Evolutionary conservation across 768 basidiomycete genomes (phyloP), one percentile per base, ranked within the genome.

Genomic region (Pleurotus salmoneostramineus): DNA sequence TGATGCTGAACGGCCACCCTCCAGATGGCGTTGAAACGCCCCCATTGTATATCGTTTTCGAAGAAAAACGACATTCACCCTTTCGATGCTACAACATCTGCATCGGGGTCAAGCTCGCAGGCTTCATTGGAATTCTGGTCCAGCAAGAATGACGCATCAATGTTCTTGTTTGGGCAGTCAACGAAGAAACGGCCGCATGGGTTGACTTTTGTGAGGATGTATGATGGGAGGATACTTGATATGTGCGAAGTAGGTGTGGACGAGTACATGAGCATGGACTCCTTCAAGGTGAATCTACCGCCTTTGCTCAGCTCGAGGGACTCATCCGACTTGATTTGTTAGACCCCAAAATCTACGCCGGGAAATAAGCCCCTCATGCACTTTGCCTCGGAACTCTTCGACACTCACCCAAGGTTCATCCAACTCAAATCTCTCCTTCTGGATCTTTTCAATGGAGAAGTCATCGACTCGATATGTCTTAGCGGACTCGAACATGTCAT

Each of bases 241-340:
- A 96, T 98, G 93, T 83, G 93, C 58, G 97, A 98, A 74, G 74
- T 97, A 6, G 95, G 96, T 0, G 86, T 98, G 31, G 91, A 94
- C 55, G 81, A 75, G 45, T 94, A 87, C 67, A 79, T 83, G 52
- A 79, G 83, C 61, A 95, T 98, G 89, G 65, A 78, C 11, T 84
- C 85, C 36, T 88, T 96, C 77, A 92, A 93, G 79, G 97, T 91
- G 69, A 57, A 83, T 72, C 34, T 40, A 57, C 43, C 11, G 11
- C 15, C n/a, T 14, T 42, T 10, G 8, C 31, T 21, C 36, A 11
- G 15, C 6, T 27, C 21, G 21, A 27, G 21, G 49, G 40, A 5
- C 17, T 11, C 43, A 56, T 54, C 48, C 31, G n/a, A 33, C 5
- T 44, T 6, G 36, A 1, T n/a, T 21, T 17, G n/a, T 12, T 66